Conservation (phyloP, 2,329 filamentous ascomycete genomes). For the Cordyceps sp. region DNA sequence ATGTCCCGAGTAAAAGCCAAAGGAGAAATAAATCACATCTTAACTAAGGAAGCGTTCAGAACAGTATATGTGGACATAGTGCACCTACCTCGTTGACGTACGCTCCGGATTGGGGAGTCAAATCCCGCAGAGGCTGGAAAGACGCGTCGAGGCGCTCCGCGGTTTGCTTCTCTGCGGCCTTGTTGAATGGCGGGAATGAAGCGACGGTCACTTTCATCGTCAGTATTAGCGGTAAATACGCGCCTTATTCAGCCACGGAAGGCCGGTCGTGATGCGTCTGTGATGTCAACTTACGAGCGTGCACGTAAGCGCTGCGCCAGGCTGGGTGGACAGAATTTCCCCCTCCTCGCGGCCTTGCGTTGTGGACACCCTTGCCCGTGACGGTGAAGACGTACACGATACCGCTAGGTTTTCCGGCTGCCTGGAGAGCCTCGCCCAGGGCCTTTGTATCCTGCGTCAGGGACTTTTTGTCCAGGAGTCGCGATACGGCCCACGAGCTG, state of each 20-base stretch:
- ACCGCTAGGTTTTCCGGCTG: conserved; percentile 12
- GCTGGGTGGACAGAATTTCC: conserved; percentile 31
- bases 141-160: conserved; percentile 9
- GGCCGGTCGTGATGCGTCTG: no score
- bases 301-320: conserved; percentile 29
- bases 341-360: conserved; percentile 25
- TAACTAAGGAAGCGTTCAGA: background rate
- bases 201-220: no score
- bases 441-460: conserved; percentile 17
- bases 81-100: conserved; percentile 29
- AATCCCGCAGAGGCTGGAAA: conserved; percentile 18
- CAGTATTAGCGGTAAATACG: no score
- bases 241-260: no score
- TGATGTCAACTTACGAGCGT: conserved; percentile 24
- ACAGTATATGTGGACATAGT: background rate
- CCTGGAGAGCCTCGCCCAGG: conserved; percentile 19
- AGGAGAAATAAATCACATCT: no score
- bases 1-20: no score
- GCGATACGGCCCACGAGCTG: conserved; percentile 22
- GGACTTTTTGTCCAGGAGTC: conserved; percentile 21
- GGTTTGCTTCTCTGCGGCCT: conserved; percentile 10
- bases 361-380: conserved; percentile 23
- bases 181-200: conserved; percentile 18
- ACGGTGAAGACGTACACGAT: conserved; percentile 20
- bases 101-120: conserved; percentile 23